Percentiles rank a stretch among this genome's conserved stretches.
These are phyloP conservation scores for Penicillium maclennaniae DNA, from an alignment of 495 filamentous ascomycete genomes.

Conservation along the genomic window DNA sequence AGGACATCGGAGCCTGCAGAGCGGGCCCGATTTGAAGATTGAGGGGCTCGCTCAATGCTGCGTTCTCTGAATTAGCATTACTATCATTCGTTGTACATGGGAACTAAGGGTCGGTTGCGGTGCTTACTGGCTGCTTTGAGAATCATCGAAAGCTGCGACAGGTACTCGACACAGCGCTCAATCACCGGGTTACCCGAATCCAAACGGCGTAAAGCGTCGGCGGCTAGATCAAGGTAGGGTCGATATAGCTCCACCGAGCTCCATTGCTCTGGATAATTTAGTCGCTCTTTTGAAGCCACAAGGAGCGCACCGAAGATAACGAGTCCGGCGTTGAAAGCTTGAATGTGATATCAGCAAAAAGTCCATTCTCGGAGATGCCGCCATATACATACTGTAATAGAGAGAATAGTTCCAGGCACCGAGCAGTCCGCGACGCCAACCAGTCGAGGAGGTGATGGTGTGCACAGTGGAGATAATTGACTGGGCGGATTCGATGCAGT, in stretches of 20 bases:
- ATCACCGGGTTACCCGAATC: slow-evolving; percentile 36
- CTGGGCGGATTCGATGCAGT: slow-evolving; percentile 31
- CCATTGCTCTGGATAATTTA: slow-evolving; percentile 3
- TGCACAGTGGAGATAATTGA: slow-evolving; percentile 35
- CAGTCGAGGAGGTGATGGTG: slow-evolving; percentile 21
- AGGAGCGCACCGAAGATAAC: slow-evolving; percentile 30
- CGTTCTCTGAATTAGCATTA: background rate
- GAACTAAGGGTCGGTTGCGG: background rate
- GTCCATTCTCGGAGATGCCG: background rate
- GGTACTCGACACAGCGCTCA: slow-evolving; percentile 33
- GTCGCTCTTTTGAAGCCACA: slow-evolving; percentile 11
- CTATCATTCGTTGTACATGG: background rate
- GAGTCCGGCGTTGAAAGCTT: slow-evolving; percentile 36
- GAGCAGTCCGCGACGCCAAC: slow-evolving; percentile 23
- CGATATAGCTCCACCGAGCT: slow-evolving; percentile 11
- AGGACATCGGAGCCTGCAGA: background rate
- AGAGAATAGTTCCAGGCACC: slow-evolving; percentile 43
- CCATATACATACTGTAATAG: slow-evolving; percentile 29
- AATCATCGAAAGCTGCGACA: slow-evolving; percentile 28
- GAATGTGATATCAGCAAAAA: background rate
- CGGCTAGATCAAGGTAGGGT: slow-evolving; percentile 24
- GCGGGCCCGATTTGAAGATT: background rate
- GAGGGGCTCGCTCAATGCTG: background rate
- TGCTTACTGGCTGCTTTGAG: slow-evolving; percentile 25
- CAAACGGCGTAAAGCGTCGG: slow-evolving; percentile 32